Base-by-base conservation (phyloP, 78 protist genomes). In the Pelomyxa schiedti region DNA sequence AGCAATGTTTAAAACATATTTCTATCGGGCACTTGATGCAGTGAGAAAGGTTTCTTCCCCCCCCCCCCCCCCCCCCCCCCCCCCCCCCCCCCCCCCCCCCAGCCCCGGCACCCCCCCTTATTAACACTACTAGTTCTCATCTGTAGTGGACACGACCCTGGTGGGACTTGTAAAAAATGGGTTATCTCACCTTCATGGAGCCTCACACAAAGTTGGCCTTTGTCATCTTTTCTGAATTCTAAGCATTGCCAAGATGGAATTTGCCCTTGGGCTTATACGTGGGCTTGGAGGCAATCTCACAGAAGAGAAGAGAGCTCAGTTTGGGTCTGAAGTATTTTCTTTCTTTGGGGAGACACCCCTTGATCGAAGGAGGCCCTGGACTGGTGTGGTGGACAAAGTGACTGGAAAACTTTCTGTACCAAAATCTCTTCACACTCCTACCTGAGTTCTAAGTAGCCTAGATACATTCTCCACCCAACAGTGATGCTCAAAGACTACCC, bases 171-270 rank as follows among this genome's bases (percentile, higher is more conserved):
- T 78, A 38, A 1, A 36, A 66, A 73, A 52, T 38, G 87, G 75
- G 4, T 88, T 91, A 37, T 68, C 86, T 30, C 90, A 87, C 37
- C 70, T 84, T 9, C 32, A 0, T 29, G 79, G 69, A 5, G 78
- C 28, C 42, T 0, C 4, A 36, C 39, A 68, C 35, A 2, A 83
- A 68, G 32, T 83, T 90, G 69, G 82, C 53, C 24, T 1, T 36
- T 0, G 83, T 63, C 4, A 65, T 86, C n/a, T 29, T 75, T 32
- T 82, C 88, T n/a, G n/a, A n/a, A n/a, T n/a, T n/a, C n/a, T n/a
- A n/a, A n/a, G n/a, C 8, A 69, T 22, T 5, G 24, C 73, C 73
- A 69, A 69, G 53, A 69, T 29, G 2, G 88, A 73, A 26, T 86
- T 91, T 72, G 77, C 42, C n/a, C 1, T 30, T 0, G 86, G 65